A percentile compares a stretch with the other conserved stretches of the same genome.
Evolutionary conservation across 495 filamentous ascomycete genomes (phyloP).

Genomic region (Immersiella caudata): DNA sequence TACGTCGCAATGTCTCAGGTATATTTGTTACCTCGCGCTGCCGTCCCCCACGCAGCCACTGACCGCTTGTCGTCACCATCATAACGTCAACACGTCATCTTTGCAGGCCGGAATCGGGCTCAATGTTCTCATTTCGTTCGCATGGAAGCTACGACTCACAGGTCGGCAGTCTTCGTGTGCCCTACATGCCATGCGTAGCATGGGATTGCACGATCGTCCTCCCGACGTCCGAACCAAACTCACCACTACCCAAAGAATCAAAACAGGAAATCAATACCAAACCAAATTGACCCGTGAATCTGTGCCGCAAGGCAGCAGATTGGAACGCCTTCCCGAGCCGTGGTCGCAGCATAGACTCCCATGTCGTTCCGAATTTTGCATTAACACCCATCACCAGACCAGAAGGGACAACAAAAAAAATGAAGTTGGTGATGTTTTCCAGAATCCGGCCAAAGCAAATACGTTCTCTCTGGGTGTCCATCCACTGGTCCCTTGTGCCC

Average conservation of each 20-base stretch:
- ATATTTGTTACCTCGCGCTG: background rate
- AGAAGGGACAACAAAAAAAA: constrained; percentile 12
- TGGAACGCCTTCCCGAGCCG: constrained; percentile 24
- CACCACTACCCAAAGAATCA: background rate
- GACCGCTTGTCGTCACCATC: background rate
- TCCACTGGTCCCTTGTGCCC: background rate
- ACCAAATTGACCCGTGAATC: constrained; percentile 16
- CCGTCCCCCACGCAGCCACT: constrained; percentile 1
- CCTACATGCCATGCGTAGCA: background rate
- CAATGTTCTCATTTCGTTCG: background rate
- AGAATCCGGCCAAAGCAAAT: background rate
- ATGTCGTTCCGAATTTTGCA: constrained; percentile 27
- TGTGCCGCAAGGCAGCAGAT: constrained; percentile 26
- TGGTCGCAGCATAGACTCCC: constrained; percentile 21
- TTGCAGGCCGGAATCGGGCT: constrained; percentile 8
- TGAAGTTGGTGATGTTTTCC: background rate
- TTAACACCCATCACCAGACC: constrained; percentile 24
- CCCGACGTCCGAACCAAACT: constrained; percentile 10
- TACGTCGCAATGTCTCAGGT: constrained; percentile 6
- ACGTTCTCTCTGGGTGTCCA: background rate
- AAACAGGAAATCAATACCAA: constrained; percentile 6
- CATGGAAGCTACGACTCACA: background rate
- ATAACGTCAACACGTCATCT: constrained; percentile 14
- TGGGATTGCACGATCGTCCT: constrained; percentile 1
- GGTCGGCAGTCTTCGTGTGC: background rate